Base-by-base conservation (phyloP, 306 rosid species). In the Inga leiocalycina region DNA sequence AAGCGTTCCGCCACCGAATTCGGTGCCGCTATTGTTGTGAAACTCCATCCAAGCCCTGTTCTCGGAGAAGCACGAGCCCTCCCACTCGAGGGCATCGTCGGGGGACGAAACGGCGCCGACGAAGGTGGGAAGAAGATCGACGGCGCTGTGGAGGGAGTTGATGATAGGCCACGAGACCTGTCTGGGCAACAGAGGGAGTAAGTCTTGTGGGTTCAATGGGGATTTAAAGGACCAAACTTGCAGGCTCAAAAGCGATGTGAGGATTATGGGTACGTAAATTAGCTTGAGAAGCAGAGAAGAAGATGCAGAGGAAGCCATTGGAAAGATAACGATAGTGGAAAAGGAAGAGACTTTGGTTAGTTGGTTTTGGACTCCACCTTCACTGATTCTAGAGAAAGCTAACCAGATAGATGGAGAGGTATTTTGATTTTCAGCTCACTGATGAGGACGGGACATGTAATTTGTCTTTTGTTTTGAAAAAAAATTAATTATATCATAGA, bases 1-100 rank as follows among this genome's bases (percentile, higher is more conserved):
- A 80, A 97, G 97, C 43, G 98, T 94, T 34, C 99, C 99, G 54
- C 99, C 99, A 14, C 99, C 99, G 80, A 85, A 92, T 83, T 92
- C 70, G 24, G 87, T 41, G 52, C 87, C 90, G 48, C 80, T 79
- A 13, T 94, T 86, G 80, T 94, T 94, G 80, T 92, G 92, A 79
- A 96, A 90, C 73, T 88, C 98, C 87, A 97, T 73, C 98, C 99
- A 94, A 43, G 99, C 99, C 0, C 59, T 65, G 84, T 94, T 97
- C n/a, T 92, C 1, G 81, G 83, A 88, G 71, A 97, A 97, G 84
- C 99, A 97, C 6, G 98, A 88, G 8, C 97, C 99, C 56, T 94
- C 87, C 99, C 99, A 97, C 10, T 81, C 80, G 24, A 73, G 20
- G 11, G 70, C 3, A 27, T 88, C 35, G 1, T 83, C 77, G 0